phyloP scores from a whole-genome alignment of 345 rosid species.

The Gossypium turneri region DNA sequence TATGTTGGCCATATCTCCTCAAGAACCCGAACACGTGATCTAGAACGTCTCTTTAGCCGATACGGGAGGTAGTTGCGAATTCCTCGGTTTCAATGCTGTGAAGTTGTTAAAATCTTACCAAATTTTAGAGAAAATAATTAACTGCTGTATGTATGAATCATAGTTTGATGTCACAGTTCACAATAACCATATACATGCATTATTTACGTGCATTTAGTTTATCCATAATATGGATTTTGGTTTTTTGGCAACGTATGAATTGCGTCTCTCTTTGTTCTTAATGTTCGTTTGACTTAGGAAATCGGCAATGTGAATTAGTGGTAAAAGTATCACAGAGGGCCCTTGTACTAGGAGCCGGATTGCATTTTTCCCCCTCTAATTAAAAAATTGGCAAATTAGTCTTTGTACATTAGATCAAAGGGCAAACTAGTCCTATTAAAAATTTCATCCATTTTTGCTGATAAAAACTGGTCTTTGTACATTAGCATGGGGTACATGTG shows the following conservation, averaged over 20 bases:
- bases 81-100: background rate
- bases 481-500: no score
- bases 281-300: background rate
- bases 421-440: no score
- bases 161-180: background rate
- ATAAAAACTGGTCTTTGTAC: no score
- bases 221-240: background rate
- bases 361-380: no score
- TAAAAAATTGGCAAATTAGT: no score
- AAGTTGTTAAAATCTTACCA: background rate
- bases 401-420: no score
- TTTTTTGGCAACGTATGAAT: background rate
- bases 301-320: background rate
- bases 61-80: constrained; percentile 47
- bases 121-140: background rate
- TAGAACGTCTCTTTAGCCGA: constrained; percentile 53
- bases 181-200: background rate
- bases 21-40: constrained; percentile 53
- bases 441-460: no score
- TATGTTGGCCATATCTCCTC: constrained; percentile 58
- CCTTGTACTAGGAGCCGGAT: no score
- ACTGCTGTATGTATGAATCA: background rate
- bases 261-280: background rate
- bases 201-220: background rate
- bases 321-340: no score